A percentile compares a stretch with the other conserved stretches of the same genome.
These are phyloP conservation scores for Hanseniaspora meyeri DNA, from an alignment of 805 yeast species.

Conservation along the genomic window DNA sequence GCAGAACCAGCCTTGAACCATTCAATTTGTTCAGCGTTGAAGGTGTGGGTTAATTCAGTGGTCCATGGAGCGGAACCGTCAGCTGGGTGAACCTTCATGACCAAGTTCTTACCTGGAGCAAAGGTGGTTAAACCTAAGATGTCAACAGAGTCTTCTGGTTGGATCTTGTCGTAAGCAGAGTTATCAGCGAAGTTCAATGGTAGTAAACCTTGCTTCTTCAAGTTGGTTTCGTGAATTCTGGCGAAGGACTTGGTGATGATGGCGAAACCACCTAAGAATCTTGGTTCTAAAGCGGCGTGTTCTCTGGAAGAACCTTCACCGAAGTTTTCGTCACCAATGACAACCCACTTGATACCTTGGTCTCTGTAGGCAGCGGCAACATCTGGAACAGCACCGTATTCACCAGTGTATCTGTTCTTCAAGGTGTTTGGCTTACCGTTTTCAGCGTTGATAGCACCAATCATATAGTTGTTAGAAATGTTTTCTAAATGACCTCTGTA, in stretches of 20 bases:
- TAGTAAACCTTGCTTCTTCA: constrained; percentile 97
- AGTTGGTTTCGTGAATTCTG: constrained; percentile 97
- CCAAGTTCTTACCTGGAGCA: constrained; percentile 87
- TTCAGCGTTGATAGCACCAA: constrained; percentile 97
- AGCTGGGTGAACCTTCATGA: constrained; percentile 58
- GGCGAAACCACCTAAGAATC: constrained; percentile 97
- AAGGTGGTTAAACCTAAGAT: constrained; percentile 69
- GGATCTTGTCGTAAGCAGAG: constrained; percentile 86
- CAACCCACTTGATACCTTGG: constrained; percentile 88
- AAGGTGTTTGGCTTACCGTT: constrained; percentile 88
- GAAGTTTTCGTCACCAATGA: constrained; percentile 94
- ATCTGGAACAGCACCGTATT: constrained; percentile 90
- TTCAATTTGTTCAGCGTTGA: constrained; percentile 90
- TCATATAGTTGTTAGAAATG: constrained; percentile 98
- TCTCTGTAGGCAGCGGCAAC: constrained; percentile 92
- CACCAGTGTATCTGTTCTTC: constrained; percentile 84
- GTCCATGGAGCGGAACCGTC: constrained; percentile 70
- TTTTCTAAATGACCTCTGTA: constrained; percentile 99
- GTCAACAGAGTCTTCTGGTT: constrained; percentile 82
- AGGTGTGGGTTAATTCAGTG: constrained; percentile 87
- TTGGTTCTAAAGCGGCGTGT: constrained; percentile 99
- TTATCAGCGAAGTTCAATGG: constrained; percentile 88
- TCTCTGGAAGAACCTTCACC: constrained; percentile 99
- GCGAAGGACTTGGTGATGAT: constrained; percentile 96
- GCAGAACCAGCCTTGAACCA: constrained; percentile 99